Conservation (phyloP, 2,329 filamentous ascomycete genomes). For the Colletotrichum horii region DNA sequence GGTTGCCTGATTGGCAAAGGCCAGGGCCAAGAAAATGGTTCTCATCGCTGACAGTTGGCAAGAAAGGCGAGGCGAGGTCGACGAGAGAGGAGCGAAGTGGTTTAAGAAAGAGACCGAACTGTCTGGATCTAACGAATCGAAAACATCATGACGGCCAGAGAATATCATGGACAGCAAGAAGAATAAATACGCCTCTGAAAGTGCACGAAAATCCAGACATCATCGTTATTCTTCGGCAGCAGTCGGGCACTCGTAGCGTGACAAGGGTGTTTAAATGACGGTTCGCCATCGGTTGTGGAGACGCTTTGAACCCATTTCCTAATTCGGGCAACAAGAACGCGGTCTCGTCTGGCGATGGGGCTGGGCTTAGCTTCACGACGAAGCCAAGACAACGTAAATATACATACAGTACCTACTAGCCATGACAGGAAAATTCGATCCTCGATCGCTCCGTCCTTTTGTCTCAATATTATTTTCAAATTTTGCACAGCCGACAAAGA, state of each 20-base stretch:
- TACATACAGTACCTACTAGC: not conserved
- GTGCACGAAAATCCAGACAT: not conserved
- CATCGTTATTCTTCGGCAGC: not conserved
- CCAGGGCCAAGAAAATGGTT: not conserved
- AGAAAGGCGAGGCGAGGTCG: not conserved
- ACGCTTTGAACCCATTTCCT: not conserved
- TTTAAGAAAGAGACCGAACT: not conserved
- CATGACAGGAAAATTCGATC: not conserved
- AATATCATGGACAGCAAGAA: not conserved
- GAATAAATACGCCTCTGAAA: not conserved
- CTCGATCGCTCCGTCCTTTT: not conserved
- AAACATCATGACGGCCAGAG: not conserved
- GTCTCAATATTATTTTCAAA: not conserved
- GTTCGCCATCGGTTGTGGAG: not conserved
- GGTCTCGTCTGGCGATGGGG: not conserved
- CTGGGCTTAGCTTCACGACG: not conserved
- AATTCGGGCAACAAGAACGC: not conserved
- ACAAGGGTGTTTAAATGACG: not conserved
- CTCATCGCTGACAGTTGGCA: fast-evolving
- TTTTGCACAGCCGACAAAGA: not conserved
- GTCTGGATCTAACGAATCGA: fast-evolving
- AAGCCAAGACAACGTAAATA: not conserved
- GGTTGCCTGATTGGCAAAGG: not conserved
- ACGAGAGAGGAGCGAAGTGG: not conserved
- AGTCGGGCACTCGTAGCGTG: not conserved